Evolutionary conservation across 208 protist species (phyloP), one percentile per base, ranked within the genome.

Genomic region (Borovskyia barvae): DNA sequence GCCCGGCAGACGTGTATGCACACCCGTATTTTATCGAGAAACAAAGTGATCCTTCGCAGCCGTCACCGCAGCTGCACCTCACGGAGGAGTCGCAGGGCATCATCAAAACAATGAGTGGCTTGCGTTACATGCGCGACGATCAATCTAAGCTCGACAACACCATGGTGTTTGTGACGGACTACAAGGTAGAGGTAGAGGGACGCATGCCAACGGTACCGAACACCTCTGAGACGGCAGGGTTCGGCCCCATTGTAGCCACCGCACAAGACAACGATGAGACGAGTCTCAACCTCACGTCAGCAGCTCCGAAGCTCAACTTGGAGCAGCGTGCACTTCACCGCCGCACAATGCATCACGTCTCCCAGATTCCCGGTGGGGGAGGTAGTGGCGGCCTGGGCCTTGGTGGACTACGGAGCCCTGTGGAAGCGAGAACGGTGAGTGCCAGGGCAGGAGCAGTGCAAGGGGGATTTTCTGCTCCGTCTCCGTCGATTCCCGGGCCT

Each of bases 11-110:
- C 39, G 82, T 91, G 19, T 94, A 92, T 69, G 82, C 81, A 17
- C 87, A 94, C 60, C 77, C 65, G 14, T 94, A 90, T 72, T 94
- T 94, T 39, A 82, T 94, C 32, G 87, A 94, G 53, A 90, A 91
- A 65, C 84, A 94, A 65, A 88, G 82, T 49, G 73, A 94, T 55
- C 83, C 87, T 0, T 70, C 71, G 22, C 87, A 94, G 68, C 77
- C 87, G 11, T 92, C 84, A 7, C 82, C 87, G 28, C 83, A 90
- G 72, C 49, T 92, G 64, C 87, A 94, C 62, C 75, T 94, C 46
- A 94, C 87, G 0, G 87, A 94, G 52, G 87, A 94, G 59, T 75
- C 64, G 35, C 87, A 94, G 64, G 75, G 82, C 51, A 73, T 91
- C 58, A 85, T 90, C 69, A 89, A 90, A 52, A 74, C 91, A 5